These are phyloP conservation scores for Cystobasidium tubakii DNA, from an alignment of 768 basidiomycete species.

Conservation along the genomic window DNA sequence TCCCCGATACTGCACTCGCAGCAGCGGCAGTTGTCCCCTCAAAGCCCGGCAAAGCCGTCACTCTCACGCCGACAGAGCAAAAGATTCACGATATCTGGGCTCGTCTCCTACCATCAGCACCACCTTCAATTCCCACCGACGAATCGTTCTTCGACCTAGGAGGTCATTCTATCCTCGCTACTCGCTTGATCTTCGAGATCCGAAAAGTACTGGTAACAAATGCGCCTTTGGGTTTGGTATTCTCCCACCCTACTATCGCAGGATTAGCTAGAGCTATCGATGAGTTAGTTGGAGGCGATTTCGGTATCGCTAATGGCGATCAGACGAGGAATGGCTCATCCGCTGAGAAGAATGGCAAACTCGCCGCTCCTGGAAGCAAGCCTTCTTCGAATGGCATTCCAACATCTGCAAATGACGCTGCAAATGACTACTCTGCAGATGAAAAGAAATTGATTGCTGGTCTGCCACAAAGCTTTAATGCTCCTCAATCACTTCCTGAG, in stretches of 20 bases:
- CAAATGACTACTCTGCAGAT: slow-evolving; percentile 69
- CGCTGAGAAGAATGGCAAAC: slow-evolving; percentile 21
- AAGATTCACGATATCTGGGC: slow-evolving; percentile 80
- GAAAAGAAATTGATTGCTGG: slow-evolving; percentile 59
- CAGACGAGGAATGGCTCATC: slow-evolving; percentile 24
- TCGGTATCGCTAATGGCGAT: slow-evolving; percentile 60
- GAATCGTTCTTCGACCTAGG: slow-evolving; percentile 98
- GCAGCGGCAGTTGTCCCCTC: slow-evolving; percentile 53
- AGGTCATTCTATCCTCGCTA: slow-evolving; percentile 96
- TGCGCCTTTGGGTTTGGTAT: slow-evolving; percentile 84
- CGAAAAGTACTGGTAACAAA: slow-evolving; percentile 84
- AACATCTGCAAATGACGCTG: slow-evolving; percentile 37
- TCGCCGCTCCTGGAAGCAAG: slow-evolving; percentile 7
- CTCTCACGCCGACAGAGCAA: slow-evolving; percentile 65
- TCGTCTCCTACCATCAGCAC: slow-evolving; percentile 65
- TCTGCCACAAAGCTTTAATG: slow-evolving; percentile 61
- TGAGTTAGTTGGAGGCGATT: slow-evolving; percentile 65
- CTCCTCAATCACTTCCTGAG: slow-evolving; percentile 58
- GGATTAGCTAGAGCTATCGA: slow-evolving; percentile 74
- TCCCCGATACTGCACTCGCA: slow-evolving; percentile 84
- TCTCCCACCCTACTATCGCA: slow-evolving; percentile 77
- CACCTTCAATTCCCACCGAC: slow-evolving; percentile 65
- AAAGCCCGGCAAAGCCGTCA: slow-evolving; percentile 47
- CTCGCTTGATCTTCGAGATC: slow-evolving; percentile 91
- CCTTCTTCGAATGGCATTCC: slow-evolving; percentile 6